Evolutionary conservation across 495 filamentous ascomycete species (phyloP), one percentile per base, ranked within the genome.

Genomic region (Penicillium bovifimosum): DNA sequence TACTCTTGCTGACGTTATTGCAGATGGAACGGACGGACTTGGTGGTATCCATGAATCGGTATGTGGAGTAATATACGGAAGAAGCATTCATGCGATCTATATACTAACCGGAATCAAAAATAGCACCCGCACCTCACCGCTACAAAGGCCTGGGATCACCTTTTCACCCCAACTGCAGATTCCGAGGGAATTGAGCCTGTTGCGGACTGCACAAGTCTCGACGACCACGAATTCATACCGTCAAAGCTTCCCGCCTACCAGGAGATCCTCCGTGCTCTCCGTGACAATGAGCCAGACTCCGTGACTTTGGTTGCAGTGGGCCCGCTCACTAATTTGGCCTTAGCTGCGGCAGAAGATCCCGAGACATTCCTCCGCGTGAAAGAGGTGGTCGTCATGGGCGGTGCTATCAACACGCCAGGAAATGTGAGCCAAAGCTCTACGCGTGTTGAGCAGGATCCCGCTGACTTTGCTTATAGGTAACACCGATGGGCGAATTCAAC

Each of bases 381-480:
- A 64, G 87, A 95, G 64, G 82, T 99, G 2, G 83, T 96, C 16
- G 85, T 96, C n/a, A 99, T 99, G 93, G 93, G 92, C 31, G 95
- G 93, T 50, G 82, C 87, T n/a, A 79, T 97, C 39, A 75, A 85
- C 35, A 62, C 81, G 14, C 77, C 81, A 26, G 93, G 93, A 45
- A 99, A 99, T 70, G 81, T 84, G 64, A 61, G 71, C 66, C 14
- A 28, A 41, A 8, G 24, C 9, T n/a, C 20, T 31, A 24, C 16
- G 27, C 28, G 28, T 13, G 5, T 6, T 1, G 11, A 40, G 29
- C 17, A 31, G 4, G 39, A 7, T 18, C 29, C 16, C 47, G 20
- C 27, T 18, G 39, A 50, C 10, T 18, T 50, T 56, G 18, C n/a
- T 28, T n/a, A 26, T 35, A 78, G 76, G 77, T 79, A 20, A 91